Evolutionary conservation across 2,329 filamentous ascomycete species (phyloP).

Genomic region (Ceratocystis lukuohia): DNA sequence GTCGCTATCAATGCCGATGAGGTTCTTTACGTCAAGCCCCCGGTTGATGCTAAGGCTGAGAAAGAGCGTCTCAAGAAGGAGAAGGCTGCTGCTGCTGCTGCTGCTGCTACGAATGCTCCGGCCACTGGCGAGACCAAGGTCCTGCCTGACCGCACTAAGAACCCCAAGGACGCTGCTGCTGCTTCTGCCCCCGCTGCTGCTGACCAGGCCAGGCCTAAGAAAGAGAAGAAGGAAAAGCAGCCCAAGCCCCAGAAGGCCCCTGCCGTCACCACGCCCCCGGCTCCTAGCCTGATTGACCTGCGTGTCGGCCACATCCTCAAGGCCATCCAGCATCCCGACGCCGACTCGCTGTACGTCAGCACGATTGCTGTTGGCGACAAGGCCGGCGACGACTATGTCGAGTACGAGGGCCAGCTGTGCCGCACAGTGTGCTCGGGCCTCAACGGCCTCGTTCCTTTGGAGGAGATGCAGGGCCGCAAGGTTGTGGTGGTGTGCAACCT

Average conservation of each 20-base stretch:
- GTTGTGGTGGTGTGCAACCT: slow-evolving; percentile 94
- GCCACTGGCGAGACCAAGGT: slow-evolving; percentile 35
- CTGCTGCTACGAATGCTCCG: slow-evolving; percentile 35
- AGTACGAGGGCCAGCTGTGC: slow-evolving; percentile 82
- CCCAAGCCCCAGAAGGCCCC: slow-evolving; percentile 59
- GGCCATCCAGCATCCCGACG: slow-evolving; percentile 88
- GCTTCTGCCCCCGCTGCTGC: slow-evolving; percentile 25
- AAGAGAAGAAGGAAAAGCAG: slow-evolving; percentile 56
- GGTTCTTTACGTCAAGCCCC: slow-evolving; percentile 76
- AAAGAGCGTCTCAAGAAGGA: slow-evolving; percentile 96
- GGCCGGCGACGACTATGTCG: slow-evolving; percentile 75
- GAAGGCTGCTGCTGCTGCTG: slow-evolving; percentile 57
- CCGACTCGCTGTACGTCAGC: slow-evolving; percentile 87
- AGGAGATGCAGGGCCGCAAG: slow-evolving; percentile 93
- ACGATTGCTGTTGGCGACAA: slow-evolving; percentile 90
- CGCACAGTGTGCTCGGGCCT: slow-evolving; percentile 95
- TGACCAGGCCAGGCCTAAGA: slow-evolving; percentile 37
- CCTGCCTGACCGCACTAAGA: slow-evolving; percentile 49
- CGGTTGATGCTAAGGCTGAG: slow-evolving; percentile 81
- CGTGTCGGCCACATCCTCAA: slow-evolving; percentile 96
- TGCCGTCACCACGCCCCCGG: slow-evolving; percentile 59
- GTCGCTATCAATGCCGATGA: slow-evolving; percentile 65
- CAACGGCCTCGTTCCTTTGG: slow-evolving; percentile 81
- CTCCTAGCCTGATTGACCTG: slow-evolving; percentile 80
- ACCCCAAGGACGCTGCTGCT: slow-evolving; percentile 41